Conservation (phyloP, 495 filamentous ascomycete species). For the Penicillium nucicola region DNA sequence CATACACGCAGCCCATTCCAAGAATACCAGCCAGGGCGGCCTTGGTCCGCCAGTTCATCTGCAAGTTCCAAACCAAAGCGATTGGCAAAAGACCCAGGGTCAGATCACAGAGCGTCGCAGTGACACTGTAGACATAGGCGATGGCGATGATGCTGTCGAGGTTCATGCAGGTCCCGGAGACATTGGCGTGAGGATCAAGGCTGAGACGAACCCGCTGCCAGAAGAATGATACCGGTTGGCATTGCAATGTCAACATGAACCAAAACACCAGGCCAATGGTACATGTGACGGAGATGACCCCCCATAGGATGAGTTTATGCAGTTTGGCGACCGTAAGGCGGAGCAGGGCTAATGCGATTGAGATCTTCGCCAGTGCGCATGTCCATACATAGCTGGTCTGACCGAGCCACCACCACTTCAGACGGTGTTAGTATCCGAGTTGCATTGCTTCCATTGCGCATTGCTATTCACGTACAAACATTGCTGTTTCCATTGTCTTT, state of each 20-base stretch:
- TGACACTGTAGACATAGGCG: slow-evolving; percentile 42
- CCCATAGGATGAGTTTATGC: slow-evolving; percentile 29
- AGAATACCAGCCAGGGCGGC: slow-evolving; percentile 34
- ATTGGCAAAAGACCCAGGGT: slow-evolving; percentile 36
- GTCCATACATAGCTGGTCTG: slow-evolving; percentile 36
- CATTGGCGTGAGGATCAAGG: background rate
- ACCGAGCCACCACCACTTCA: slow-evolving; percentile 43
- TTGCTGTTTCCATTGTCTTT: slow-evolving; percentile 28
- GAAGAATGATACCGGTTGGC: slow-evolving; percentile 37
- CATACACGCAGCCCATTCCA: slow-evolving; percentile 42
- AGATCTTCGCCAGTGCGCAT: slow-evolving; percentile 34
- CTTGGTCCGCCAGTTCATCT: slow-evolving; percentile 39
- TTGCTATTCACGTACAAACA: slow-evolving; percentile 31
- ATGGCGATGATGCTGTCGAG: slow-evolving; percentile 28
- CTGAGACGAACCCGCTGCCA: slow-evolving; percentile 28
- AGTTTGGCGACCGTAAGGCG: slow-evolving; percentile 30
- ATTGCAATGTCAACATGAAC: slow-evolving; percentile 41
- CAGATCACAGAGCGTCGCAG: slow-evolving; percentile 39
- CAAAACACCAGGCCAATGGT: slow-evolving; percentile 32
- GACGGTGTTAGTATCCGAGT: slow-evolving; percentile 7
- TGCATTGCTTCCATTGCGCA: too few relatives aligned
- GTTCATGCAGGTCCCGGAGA: slow-evolving; percentile 31
- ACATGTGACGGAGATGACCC: slow-evolving; percentile 27
- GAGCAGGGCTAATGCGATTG: slow-evolving; percentile 40
- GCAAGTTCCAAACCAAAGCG: slow-evolving; percentile 35